Base-by-base conservation (phyloP, 1,284 basidiomycete species). In the Sporisorium sorghi region DNA sequence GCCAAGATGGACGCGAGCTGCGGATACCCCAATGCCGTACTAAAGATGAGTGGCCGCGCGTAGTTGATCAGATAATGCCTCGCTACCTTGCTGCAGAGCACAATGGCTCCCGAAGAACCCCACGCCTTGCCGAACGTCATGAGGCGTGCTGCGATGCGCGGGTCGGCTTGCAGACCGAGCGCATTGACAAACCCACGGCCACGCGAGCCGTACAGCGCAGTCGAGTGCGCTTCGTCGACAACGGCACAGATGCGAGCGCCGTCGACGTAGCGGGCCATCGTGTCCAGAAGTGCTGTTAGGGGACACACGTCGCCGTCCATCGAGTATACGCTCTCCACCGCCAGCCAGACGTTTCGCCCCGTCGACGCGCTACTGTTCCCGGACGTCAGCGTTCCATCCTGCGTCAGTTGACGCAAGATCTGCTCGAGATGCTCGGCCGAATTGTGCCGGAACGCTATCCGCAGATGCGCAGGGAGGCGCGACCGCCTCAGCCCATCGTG, bases 251-350 rank as follows among this genome's bases (percentile, higher is more conserved):
- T 66, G 19, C 68, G 60, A 1, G 53, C 15, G 5, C 78, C 63
- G 0, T 90, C 90, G 37, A 93, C 87, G 24, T 88, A 74, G 24
- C 87, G 85, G 39, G 91, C 90, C 40, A 92, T 79, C 4, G 87
- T 78, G 15, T 88, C 87, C 15, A 90, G 87, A 58, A 97, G 90
- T 35, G 89, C 87, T 7, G 72, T 68, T 15, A 97, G 86, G 0
- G 93, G 93, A 1, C 92, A 89, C 63, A 95, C 88, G 49, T 94
- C 95, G 17, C 95, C 95, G 79, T 97, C 95, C 95, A 97, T 98
- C 67, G 91, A 93, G 82, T 98, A 97, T 58, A 97, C 85, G 44
- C 90, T 90, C 86, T 97, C 95, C 17, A 97, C 89, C 0, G 92
- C 90, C n/a, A 97, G 50, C 67, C 84, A 84, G 30, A 84, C 67